These are phyloP conservation scores for Eleusine coracana DNA, from an alignment of 176 grass and related monocot species.

Conservation along the genomic window DNA sequence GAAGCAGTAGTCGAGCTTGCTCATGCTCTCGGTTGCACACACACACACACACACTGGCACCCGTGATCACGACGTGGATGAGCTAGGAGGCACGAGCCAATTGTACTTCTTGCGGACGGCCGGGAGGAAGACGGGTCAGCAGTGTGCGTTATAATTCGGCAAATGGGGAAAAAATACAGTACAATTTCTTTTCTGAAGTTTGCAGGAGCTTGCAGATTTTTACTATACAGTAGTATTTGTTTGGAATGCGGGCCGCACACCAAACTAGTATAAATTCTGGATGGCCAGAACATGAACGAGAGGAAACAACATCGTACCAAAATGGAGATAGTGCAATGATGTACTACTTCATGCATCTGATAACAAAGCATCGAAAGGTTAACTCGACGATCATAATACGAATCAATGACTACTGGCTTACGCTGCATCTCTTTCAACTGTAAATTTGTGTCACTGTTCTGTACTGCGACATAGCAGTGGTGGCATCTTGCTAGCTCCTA, in stretches of 20 bases:
- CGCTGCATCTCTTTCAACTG: no score
- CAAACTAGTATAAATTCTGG: background rate
- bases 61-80: background rate
- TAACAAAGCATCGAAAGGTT: no score
- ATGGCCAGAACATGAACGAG: background rate
- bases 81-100: background rate
- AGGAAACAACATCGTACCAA: background rate
- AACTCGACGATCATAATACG: no score
- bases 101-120: background rate
- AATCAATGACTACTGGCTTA: no score
- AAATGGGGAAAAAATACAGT: no score
- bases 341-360: no score
- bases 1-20: conserved; percentile 61
- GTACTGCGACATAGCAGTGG: no score
- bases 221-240: background rate
- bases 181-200: background rate
- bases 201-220: background rate
- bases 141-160: background rate
- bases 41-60: background rate
- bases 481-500: no score
- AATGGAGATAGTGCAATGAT: background rate
- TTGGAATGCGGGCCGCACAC: background rate
- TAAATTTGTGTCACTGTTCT: no score
- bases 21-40: conserved; percentile 29
- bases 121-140: background rate